Base-by-base conservation (phyloP, 768 basidiomycete genomes). In the Asterophora lycoperdoides region DNA sequence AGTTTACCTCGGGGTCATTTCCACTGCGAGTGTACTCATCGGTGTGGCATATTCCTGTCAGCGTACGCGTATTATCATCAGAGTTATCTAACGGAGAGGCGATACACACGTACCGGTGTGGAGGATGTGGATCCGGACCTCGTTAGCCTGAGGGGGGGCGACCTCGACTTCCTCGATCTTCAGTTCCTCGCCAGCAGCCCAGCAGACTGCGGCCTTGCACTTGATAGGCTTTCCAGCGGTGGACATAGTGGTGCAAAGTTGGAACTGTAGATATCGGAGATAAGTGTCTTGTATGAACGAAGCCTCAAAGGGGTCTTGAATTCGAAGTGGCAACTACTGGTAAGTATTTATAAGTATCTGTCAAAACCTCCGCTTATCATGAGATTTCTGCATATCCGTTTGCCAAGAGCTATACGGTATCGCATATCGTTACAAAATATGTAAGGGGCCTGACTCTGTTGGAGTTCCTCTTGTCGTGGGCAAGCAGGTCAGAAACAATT, bases 1-100 rank as follows among this genome's bases (percentile, higher is more conserved):
- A 18, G 54, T 62, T 45, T 64, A 87, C 94, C 80, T 98, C 96
- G 36, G 93, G 84, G 66, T 99, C 95, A 68, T 88, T 88, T 48
- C 94, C 93, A 64, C 91, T 93, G 64, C 93, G 85, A 53, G 93
- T 94, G 73, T 94, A 98, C 64, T 94, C 93, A 62, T 98, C 94
- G 61, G 95, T 97, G 68, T 98, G 94, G 71, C 96, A 99, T 64
- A 99, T 88, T 53, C 88, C 88, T 89, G 50, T 23, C 34, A 42
- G 19, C 29, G 37, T 44, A 40, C 33, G 36, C 20, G 54, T 35
- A 34, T 57, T 54, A 35, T 53, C 50, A 23, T 44, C 29, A 36
- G 18, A 49, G 23, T 39, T 44, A 46, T 7, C 29, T 34, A 13
- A 13, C 20, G 29, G 33, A 15, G 19, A 19, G 35, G 44, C 49